Percentiles rank a stretch among this genome's conserved stretches.
Conservation (phyloP, 164 flowering plant species). For the Cinnamomum micranthum region DNA sequence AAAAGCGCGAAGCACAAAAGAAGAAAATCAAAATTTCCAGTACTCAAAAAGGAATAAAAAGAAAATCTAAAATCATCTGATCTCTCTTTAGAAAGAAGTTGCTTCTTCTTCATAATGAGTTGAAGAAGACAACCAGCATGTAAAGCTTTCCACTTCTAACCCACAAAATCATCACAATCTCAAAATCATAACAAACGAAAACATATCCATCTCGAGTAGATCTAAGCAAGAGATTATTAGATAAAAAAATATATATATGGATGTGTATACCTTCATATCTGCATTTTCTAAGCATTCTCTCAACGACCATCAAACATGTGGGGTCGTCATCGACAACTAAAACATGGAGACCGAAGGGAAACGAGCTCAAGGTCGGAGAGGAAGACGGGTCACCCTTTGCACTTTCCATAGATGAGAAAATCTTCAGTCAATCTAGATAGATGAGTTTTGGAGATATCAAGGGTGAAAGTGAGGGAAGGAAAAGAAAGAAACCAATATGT, state of each 20-base stretch:
- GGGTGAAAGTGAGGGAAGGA: too few relatives aligned
- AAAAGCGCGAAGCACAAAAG: background rate
- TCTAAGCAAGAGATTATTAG: too few relatives aligned
- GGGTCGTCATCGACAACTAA: conserved; percentile 87
- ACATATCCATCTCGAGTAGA: too few relatives aligned
- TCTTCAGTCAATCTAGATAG: too few relatives aligned
- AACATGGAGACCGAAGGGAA: conserved; percentile 72
- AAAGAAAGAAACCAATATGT: background rate
- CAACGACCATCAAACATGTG: conserved; percentile 72
- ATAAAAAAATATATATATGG: too few relatives aligned
- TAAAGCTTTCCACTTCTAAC: too few relatives aligned
- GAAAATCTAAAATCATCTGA: background rate
- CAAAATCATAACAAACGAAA: too few relatives aligned
- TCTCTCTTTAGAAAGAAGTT: background rate
- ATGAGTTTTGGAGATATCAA: background rate
- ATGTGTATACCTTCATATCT: conserved; percentile 41
- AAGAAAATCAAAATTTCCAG: background rate
- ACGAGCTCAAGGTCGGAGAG: conserved; percentile 5
- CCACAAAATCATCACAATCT: too few relatives aligned
- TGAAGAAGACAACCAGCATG: too few relatives aligned
- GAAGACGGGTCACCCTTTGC: background rate
- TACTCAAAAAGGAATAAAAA: too few relatives aligned
- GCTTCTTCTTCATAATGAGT: background rate
- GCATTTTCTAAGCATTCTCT: conserved; percentile 86
- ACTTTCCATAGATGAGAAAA: background rate